Conservation (phyloP, 257 asterid genomes). For the Nicotiana tomentosiformis region DNA sequence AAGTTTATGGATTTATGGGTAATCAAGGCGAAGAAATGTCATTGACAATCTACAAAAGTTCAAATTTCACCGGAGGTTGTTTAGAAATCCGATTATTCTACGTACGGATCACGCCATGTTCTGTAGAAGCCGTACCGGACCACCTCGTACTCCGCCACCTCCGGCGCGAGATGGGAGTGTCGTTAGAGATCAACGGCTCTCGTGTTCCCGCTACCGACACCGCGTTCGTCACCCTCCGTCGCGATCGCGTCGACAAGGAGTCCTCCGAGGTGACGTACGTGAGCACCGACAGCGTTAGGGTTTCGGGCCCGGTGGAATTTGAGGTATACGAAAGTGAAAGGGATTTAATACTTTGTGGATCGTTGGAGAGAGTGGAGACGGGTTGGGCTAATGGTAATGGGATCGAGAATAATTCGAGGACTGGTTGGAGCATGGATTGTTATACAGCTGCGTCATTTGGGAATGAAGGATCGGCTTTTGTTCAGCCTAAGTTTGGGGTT, state of each 20-base stretch:
- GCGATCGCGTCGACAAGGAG: constrained; percentile 64
- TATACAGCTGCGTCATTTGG: constrained; percentile 38
- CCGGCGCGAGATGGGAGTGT: constrained; percentile 57
- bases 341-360: constrained; percentile 70
- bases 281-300: constrained; percentile 66
- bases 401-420: constrained; percentile 37
- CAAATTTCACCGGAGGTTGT: constrained; percentile 53
- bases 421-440: constrained; percentile 85
- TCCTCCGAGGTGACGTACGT: constrained; percentile 80
- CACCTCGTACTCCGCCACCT: constrained; percentile 53
- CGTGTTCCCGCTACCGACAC: constrained; percentile 53
- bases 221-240: constrained; percentile 48
- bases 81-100: constrained; percentile 64
- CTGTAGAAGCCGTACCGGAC: constrained; percentile 42
- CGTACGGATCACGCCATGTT: constrained; percentile 58
- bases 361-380: constrained; percentile 53
- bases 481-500: constrained; percentile 42
- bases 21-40: constrained; percentile 40
- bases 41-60: constrained; percentile 37
- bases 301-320: constrained; percentile 69
- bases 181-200: constrained; percentile 52
- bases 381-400: constrained; percentile 47
- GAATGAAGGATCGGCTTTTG: constrained; percentile 40
- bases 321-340: constrained; percentile 62
- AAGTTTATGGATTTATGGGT: constrained; percentile 35